Evolutionary conservation across 805 yeast species (phyloP), one percentile per base, ranked within the genome.

Genomic region (Nakazawaea siamensis): DNA sequence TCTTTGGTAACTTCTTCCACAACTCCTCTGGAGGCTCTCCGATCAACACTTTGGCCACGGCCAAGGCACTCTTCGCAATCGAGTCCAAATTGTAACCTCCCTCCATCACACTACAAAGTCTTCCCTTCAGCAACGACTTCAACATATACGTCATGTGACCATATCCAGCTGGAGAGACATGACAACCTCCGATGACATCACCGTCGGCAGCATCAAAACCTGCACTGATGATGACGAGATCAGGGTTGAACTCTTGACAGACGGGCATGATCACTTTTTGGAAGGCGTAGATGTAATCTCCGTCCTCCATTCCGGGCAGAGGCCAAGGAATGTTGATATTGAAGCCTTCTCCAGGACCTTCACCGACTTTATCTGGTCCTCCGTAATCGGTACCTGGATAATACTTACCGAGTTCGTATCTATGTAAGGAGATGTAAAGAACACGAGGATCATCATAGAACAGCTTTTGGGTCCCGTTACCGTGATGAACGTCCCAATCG

Each of bases 151-250:
- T 84, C 96, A 92, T 87, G 43, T 87, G 88, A 7, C 95, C 97
- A 54, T 92, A 92, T 11, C 96, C 95, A 25, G 87, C 81, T 2
- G 98, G 98, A 0, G 95, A 71, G 2, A 92, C 94, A 54, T 85
- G 94, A 55, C 97, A 92, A 31, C 90, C 95, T 9, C 98, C 99
- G 43, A 92, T 84, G 39, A 86, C 80, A 57, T 92, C 99, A 40
- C 97, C 97, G 49, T 85, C 95, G 1, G 99, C 99, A 15, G 98
- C 98, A 60, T 92, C 99, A 49, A 92, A 92, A 0, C 99, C 99
- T 1, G 97, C 79, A 14, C 95, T 84, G 21, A 92, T 78, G 24
- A 92, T 85, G 4, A 88, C 90, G 43, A 92, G 66, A 59, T 92
- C 98, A 0, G 99, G 97, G 50, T 79, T 78, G 49, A 80, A 92